Base-by-base conservation (phyloP, 2,329 filamentous ascomycete species). In the Cercospora sp. region DNA sequence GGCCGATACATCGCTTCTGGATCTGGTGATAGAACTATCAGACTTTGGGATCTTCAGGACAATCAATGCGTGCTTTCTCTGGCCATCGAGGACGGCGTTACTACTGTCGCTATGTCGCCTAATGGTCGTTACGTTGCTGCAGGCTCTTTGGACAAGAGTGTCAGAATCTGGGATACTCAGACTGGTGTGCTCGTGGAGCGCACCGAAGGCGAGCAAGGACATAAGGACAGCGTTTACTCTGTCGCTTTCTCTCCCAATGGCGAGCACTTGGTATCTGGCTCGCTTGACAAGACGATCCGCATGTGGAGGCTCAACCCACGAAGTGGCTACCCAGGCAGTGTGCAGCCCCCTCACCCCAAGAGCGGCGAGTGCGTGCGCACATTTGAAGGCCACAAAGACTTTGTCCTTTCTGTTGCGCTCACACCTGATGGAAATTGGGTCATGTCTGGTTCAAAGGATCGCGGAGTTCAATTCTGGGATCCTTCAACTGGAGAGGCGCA, bases 381-480 rank as follows among this genome's bases (percentile, higher is more conserved):
- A 1, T 99, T 98, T 76, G 95, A 98, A 78, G 95, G 95, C 61
- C 95, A 99, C 82, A 91, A 97, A 91, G 95, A 99, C 81, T 99
- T 98, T 77, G 95, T 99, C 69, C 89, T 99, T 55, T 95, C 91
- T 68, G 95, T 99, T 66, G 96, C 95, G 18, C 87, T 98, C 70
- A 98, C 95, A 0, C 95, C 95, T 16, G 94, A 98, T 79, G 91
- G 92, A 71, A 88, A 90, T 76, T 99, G 95, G 95, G 94, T 99
- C 66, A 90, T 99, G 81, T 97, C 93, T 71, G 95, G 95, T 55
- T 97, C 93, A 70, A 99, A 99, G 84, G 95, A 99, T 78, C 89
- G 95, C 62, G 94, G 95, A 60, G 95, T 99, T 24, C 95, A 98
- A 79, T 98, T 99, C 85, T 99, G 95, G 95, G 94, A 99, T 78